Evolutionary conservation across 1,139 yeast genomes (phyloP).

Genomic region (Pneumocystis carinii): DNA sequence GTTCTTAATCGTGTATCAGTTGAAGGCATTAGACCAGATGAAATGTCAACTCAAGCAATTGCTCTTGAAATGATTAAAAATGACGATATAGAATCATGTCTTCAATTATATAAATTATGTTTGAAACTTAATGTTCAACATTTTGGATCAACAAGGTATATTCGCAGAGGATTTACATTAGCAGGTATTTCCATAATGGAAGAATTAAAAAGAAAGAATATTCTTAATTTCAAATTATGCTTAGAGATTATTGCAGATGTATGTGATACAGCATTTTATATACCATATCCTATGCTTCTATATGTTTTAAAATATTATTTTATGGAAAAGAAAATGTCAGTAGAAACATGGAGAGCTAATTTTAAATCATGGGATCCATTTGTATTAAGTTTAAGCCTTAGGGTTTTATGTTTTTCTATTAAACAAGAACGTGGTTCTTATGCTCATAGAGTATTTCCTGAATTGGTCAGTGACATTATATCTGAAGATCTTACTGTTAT

Average conservation of each 20-base stretch:
- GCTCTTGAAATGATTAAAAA: neutral
- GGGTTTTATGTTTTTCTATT: neutral
- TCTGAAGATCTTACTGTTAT: neutral
- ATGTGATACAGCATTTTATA: neutral
- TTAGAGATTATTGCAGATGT: neutral
- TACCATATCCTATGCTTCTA: neutral
- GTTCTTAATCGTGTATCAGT: neutral
- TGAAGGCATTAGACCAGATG: neutral
- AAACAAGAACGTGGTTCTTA: neutral
- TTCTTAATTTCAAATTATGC: neutral
- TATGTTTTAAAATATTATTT: neutral
- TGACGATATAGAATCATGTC: neutral
- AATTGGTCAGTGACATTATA: neutral
- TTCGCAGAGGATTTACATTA: neutral
- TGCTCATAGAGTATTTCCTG: neutral
- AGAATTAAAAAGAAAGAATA: neutral
- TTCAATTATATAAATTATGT: neutral
- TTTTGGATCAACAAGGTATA: neutral
- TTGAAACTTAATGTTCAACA: neutral
- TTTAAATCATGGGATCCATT: neutral
- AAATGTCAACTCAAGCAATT: neutral
- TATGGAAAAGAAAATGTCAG: neutral
- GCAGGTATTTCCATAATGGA: neutral
- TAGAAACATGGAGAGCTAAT: neutral
- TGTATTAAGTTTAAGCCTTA: neutral